A percentile compares a stretch with the other conserved stretches of the same genome.
Evolutionary conservation across 768 basidiomycete species (phyloP).

Genomic region (Agaricus bisporus): DNA sequence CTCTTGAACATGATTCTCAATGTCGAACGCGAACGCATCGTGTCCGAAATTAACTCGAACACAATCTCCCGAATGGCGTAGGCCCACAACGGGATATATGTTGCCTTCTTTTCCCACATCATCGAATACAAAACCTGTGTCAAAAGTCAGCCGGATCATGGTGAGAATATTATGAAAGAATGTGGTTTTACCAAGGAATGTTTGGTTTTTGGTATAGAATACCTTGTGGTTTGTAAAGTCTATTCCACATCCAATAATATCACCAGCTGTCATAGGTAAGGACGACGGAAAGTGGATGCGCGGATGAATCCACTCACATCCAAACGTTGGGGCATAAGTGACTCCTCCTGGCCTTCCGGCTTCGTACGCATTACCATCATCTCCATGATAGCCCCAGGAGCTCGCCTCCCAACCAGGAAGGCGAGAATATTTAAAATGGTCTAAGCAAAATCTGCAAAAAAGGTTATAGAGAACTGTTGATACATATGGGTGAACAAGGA

Average conservation of each 20-base stretch:
- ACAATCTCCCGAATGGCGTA: constrained; percentile 74
- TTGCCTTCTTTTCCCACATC: constrained; percentile 59
- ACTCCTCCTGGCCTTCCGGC: constrained; percentile 70
- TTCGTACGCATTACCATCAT: constrained; percentile 76
- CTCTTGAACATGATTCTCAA: constrained; percentile 78
- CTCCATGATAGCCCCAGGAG: constrained; percentile 93
- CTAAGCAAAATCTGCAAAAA: constrained; percentile 53
- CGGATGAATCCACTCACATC: constrained; percentile 45
- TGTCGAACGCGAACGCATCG: constrained; percentile 83
- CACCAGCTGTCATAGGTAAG: constrained; percentile 54
- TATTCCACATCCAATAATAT: constrained; percentile 88
- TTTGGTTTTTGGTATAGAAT: constrained; percentile 90
- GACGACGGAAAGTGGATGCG: background rate
- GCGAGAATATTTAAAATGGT: constrained; percentile 59
- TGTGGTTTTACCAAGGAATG: constrained; percentile 46
- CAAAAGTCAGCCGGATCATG: constrained; percentile 7
- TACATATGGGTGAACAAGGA: constrained; percentile 3
- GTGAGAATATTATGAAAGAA: background rate
- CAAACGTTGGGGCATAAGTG: constrained; percentile 73
- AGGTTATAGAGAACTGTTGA: background rate
- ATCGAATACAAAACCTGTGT: constrained; percentile 62
- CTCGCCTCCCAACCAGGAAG: constrained; percentile 82
- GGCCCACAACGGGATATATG: constrained; percentile 83
- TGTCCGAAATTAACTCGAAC: constrained; percentile 87
- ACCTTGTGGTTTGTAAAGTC: constrained; percentile 77